Evolutionary conservation across 441 rosid genomes (phyloP).

Genomic region (Adansonia madagascariensis): DNA sequence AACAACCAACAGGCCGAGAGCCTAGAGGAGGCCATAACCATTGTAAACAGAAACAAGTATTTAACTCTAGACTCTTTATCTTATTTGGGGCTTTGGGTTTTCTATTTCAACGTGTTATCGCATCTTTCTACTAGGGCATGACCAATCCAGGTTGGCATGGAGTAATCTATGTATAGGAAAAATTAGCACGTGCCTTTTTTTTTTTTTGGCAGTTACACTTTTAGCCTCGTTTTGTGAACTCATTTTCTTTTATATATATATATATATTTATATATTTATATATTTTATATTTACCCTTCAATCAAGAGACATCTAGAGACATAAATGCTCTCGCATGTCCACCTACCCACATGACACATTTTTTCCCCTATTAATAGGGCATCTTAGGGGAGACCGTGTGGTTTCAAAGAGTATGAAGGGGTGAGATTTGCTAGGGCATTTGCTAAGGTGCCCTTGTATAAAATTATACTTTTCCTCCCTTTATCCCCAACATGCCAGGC

Average conservation of each 20-base stretch:
- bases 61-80: constrained; percentile 20
- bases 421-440: background rate
- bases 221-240: background rate
- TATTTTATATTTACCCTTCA: background rate
- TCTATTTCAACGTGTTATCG: constrained; percentile 1
- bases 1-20: constrained; percentile 58
- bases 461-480: background rate
- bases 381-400: background rate
- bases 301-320: background rate
- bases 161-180: background rate
- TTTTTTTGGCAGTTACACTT: background rate
- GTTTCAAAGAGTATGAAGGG: background rate
- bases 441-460: background rate
- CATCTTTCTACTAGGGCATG: constrained; percentile 7
- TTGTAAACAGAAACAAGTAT: constrained; percentile 81
- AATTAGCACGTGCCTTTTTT: background rate
- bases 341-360: background rate
- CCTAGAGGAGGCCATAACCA: constrained; percentile 80
- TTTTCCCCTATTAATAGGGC: background rate
- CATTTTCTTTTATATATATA: background rate
- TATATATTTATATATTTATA: background rate
- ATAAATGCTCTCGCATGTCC: background rate
- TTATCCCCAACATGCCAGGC: background rate
- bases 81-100: constrained; percentile 16
- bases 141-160: constrained; percentile 21